Conservation (phyloP, 306 rosid genomes). For the Prunus kanzakura region DNA sequence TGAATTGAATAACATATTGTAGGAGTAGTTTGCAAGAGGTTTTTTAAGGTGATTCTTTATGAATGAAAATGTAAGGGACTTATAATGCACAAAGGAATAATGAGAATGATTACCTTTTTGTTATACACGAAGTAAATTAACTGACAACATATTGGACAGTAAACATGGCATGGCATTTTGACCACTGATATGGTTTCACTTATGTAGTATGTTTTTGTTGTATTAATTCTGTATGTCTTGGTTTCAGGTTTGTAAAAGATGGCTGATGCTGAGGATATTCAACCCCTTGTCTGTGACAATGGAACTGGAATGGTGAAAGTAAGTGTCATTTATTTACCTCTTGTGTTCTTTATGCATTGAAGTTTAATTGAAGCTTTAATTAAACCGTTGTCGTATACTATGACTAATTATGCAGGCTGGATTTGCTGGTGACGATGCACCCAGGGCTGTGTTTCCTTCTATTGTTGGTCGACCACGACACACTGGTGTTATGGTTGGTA, state of each 20-base stretch:
- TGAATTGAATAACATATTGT: not conserved
- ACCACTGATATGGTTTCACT: too few species aligned
- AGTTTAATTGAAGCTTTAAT: not conserved
- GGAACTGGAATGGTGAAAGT: constrained; percentile 99
- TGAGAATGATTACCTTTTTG: too few species aligned
- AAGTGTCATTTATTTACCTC: not conserved
- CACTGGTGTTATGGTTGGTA: constrained; percentile 98
- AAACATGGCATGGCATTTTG: not conserved
- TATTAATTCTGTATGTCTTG: not conserved
- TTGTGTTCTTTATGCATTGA: not conserved
- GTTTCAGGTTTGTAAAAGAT: constrained; percentile 49
- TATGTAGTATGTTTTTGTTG: not conserved
- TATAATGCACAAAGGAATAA: too few species aligned
- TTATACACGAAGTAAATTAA: not conserved
- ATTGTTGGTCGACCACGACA: constrained; percentile 96
- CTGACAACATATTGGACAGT: not conserved
- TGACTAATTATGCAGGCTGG: constrained; percentile 57
- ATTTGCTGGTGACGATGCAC: constrained; percentile 98
- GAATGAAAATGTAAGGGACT: not conserved
- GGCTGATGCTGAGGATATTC: constrained; percentile 96
- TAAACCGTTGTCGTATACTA: not conserved
- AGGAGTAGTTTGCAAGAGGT: not conserved
- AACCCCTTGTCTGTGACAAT: constrained; percentile 96
- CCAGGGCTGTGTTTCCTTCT: constrained; percentile 95
- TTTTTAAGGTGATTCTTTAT: too few species aligned